phyloP scores from a whole-genome alignment of 1,284 basidiomycete species.

The Tilletia indica region DNA sequence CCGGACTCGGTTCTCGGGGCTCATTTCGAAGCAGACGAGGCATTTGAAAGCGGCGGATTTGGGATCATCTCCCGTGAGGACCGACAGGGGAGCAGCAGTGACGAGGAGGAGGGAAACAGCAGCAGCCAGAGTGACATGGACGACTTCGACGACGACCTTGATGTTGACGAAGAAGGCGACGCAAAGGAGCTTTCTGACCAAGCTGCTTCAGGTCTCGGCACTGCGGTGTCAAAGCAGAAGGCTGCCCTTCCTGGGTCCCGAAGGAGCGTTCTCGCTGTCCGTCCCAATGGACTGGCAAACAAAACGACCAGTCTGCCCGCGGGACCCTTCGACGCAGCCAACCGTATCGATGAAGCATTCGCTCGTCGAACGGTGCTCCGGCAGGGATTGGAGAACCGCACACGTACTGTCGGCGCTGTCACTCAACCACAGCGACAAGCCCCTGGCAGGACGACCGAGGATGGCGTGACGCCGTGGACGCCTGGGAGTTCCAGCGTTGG shows the following conservation, averaged over 20 bases:
- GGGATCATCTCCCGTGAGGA: background rate
- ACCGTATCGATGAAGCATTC: background rate
- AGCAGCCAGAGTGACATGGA: constrained; percentile 10
- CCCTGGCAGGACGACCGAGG: background rate
- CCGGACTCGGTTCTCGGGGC: background rate
- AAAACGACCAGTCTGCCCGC: constrained; percentile 7
- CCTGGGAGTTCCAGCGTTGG: constrained; percentile 2
- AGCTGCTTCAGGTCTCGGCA: background rate
- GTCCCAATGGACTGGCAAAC: constrained; percentile 9
- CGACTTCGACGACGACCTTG: background rate
- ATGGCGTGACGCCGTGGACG: background rate
- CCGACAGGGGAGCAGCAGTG: background rate
- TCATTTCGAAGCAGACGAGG: constrained; percentile 15
- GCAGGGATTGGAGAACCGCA: background rate
- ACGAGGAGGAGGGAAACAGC: constrained; percentile 10
- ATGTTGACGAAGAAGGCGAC: background rate
- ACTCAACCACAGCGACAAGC: background rate
- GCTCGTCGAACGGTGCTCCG: background rate
- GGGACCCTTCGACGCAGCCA: constrained; percentile 7
- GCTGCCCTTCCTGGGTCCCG: background rate
- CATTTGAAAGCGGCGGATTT: background rate
- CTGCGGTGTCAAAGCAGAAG: background rate
- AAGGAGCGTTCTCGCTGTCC: background rate
- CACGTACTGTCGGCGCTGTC: background rate
- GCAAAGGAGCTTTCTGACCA: background rate